Conservation (phyloP, 345 rosid genomes). For the Theobroma cacao region DNA sequence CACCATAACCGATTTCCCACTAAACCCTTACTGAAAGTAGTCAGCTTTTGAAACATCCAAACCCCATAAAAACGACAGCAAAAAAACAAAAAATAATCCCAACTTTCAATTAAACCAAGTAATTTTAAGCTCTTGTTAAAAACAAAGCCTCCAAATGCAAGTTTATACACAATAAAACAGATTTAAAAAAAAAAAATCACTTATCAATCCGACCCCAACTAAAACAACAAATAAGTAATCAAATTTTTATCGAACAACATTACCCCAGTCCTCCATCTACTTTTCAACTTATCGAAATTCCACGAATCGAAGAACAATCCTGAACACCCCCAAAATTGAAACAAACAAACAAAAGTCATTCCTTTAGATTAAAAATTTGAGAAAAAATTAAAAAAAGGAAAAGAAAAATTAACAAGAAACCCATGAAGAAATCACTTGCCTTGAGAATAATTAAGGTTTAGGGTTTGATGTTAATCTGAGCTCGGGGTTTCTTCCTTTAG, state of each 20-base stretch:
- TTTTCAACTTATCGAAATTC: neutral
- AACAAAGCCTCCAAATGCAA: neutral
- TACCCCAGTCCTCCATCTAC: slow-evolving; percentile 52
- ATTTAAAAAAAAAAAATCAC: neutral
- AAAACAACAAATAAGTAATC: neutral
- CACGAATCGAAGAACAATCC: slow-evolving; percentile 10
- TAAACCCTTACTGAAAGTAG: neutral
- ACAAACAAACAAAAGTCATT: neutral
- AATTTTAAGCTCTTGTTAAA: neutral
- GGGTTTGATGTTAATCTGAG: neutral
- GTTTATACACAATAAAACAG: neutral
- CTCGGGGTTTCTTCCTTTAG: neutral
- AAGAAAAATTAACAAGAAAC: neutral
- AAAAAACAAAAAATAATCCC: neutral
- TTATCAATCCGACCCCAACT: neutral
- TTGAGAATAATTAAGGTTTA: neutral
- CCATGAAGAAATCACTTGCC: neutral
- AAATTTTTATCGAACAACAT: slow-evolving; percentile 4
- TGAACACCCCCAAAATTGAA: neutral
- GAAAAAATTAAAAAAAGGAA: too few relatives aligned
- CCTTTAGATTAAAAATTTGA: neutral
- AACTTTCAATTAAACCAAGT: neutral
- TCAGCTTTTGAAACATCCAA: neutral
- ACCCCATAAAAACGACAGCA: neutral
- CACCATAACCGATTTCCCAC: neutral